Conservation (phyloP, 805 yeast species). For the Isabelozyma rhagii region DNA sequence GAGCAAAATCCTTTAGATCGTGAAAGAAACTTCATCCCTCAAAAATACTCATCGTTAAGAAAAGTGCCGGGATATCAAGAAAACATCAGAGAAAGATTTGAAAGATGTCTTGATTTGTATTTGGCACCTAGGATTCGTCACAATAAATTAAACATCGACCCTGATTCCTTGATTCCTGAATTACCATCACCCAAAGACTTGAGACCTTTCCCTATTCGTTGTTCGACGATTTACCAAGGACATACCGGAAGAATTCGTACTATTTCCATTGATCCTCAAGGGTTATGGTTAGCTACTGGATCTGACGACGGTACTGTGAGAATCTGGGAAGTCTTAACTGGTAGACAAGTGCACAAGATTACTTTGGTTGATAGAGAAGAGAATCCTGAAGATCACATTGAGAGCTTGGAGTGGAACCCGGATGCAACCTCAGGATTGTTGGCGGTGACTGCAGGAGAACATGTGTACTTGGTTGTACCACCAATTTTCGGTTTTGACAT, state of each 20-base stretch:
- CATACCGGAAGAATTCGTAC: slow-evolving; percentile 82
- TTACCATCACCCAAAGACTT: slow-evolving; percentile 95
- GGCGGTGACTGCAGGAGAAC: slow-evolving; percentile 82
- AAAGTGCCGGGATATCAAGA: slow-evolving; percentile 92
- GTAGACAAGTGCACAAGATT: slow-evolving; percentile 83
- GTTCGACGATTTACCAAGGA: slow-evolving; percentile 81
- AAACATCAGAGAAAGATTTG: slow-evolving; percentile 84
- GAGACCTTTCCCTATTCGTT: slow-evolving; percentile 92
- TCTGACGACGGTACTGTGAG: slow-evolving; percentile 95
- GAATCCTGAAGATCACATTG: slow-evolving; percentile 70
- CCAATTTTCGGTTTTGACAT: slow-evolving; percentile 86
- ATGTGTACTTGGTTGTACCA: slow-evolving; percentile 76
- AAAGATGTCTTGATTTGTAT: slow-evolving; percentile 88
- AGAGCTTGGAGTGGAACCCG: slow-evolving; percentile 89
- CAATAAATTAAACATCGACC: slow-evolving; percentile 88
- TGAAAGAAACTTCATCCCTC: slow-evolving; percentile 75
- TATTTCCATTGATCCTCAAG: slow-evolving; percentile 80
- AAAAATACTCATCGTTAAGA: slow-evolving; percentile 76
- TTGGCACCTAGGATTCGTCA: slow-evolving; percentile 95
- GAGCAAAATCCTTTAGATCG: slow-evolving; percentile 72
- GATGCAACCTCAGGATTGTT: slow-evolving; percentile 67
- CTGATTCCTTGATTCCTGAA: slow-evolving; percentile 93
- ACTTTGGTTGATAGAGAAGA: slow-evolving; percentile 50
- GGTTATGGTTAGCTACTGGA: slow-evolving; percentile 95
- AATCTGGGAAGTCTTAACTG: slow-evolving; percentile 95